Base-by-base conservation (phyloP, 2,329 filamentous ascomycete genomes). In the Alternaria sp. region DNA sequence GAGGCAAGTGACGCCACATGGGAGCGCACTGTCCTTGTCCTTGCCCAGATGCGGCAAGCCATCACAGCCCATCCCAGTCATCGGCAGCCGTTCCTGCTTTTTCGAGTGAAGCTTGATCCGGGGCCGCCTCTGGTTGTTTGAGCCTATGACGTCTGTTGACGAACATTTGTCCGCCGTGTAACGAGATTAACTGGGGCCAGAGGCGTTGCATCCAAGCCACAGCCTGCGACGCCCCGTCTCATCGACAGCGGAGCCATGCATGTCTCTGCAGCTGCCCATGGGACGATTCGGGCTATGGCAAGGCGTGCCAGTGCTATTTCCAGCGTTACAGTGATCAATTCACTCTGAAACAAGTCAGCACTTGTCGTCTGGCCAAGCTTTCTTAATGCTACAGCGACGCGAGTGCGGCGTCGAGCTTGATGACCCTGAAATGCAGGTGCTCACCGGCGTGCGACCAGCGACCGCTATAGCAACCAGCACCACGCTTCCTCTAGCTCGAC, bases 1-100 rank as follows among this genome's bases (percentile, higher is more conserved):
- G 67, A 66, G 70, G 68, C 50, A 64, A 59, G 65, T 62, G 67
- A 66, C 70, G 71, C 72, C 72, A 73, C 72, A 67, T 49, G 63
- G 43, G 12, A 56, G 55, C 63, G 57, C 47, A 46, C 52, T 30
- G 46, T 40, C 43, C 49, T 45, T 32, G 26, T 26, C 55, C 66
- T 61, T 68, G 61, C 30, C 69, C 59, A 28, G 21, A 68, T 70
- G 63, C 62, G 60, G 70, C 44, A 65, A 65, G 60, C 52, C 10
- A 28, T 19, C 15, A n/a, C 11, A 44, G 21, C 21, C 21, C 52
- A 44, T 25, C 32, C 36, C 21, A 54, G 36, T 44, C 52, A 28
- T 52, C 49, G 49, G 30, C 46, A 28, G 32, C 17, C 28, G 32
- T 32, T 57, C 32, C 15, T 57, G 52, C 36, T 54, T 47, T 36